phyloP scores from a whole-genome alignment of 139 green algal species.

The Edaphochlamys debaryana region DNA sequence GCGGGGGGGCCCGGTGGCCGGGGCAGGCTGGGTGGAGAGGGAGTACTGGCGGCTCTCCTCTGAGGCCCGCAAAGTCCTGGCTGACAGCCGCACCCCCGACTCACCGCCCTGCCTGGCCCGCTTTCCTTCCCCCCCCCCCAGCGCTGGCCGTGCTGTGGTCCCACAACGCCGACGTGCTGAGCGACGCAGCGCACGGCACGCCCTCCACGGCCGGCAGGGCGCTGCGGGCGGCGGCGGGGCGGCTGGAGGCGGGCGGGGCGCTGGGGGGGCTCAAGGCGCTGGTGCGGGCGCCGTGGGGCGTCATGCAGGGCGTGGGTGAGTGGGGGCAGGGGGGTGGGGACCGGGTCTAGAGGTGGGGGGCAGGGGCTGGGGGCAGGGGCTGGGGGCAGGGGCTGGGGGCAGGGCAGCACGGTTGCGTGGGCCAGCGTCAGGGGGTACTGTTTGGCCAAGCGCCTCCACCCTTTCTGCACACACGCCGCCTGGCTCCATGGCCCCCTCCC shows the following conservation, averaged over 20 bases:
- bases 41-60: no score
- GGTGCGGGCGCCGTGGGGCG: neutral
- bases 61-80: neutral
- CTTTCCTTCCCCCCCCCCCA: neutral
- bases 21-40: no score
- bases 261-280: neutral
- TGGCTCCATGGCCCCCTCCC: neutral
- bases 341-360: neutral
- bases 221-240: neutral
- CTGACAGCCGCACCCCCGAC: no score
- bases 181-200: neutral
- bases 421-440: no score
- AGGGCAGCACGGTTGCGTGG: no score
- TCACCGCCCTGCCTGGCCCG: no score
- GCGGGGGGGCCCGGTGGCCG: no score
- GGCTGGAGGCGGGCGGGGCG: neutral
- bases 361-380: neutral
- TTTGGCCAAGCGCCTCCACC: no score
- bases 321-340: neutral
- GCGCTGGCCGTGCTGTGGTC: constrained; percentile 18
- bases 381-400: no score
- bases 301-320: neutral
- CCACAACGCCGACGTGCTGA: neutral
- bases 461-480: no score
- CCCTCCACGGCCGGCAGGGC: neutral